Evolutionary conservation across 768 basidiomycete genomes (phyloP).

Genomic region (Holtermanniella nyarrowii): DNA sequence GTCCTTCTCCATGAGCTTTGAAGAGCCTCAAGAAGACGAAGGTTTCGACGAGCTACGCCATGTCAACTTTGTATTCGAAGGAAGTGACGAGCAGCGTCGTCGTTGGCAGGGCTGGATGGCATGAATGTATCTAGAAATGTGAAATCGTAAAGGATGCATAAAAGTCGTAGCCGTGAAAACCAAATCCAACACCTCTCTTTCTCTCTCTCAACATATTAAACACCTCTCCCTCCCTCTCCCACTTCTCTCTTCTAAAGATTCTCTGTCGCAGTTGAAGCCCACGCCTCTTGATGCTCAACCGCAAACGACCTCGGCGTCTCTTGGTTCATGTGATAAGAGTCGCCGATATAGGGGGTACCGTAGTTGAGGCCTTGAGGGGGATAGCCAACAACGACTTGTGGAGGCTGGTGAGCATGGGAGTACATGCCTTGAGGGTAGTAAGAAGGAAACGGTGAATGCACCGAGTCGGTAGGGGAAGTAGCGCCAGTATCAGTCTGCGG

Average conservation of each 20-base stretch:
- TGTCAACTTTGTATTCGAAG: conserved; percentile 72
- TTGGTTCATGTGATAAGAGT: not conserved
- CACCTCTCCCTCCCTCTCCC: no score
- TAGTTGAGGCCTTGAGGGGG: not conserved
- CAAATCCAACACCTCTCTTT: no score
- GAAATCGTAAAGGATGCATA: no score
- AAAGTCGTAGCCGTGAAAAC: no score
- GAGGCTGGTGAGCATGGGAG: not conserved
- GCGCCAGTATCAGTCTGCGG: not conserved
- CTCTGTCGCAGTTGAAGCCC: not conserved
- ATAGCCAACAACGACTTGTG: not conserved
- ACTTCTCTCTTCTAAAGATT: no score
- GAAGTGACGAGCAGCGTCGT: conserved; percentile 57
- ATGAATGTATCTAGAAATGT: no score
- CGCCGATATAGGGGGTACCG: not conserved
- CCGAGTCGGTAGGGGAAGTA: not conserved
- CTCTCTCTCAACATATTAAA: no score
- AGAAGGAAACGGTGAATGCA: not conserved
- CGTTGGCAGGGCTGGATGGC: conserved; percentile 74
- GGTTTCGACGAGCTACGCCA: conserved; percentile 67
- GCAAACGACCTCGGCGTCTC: not conserved
- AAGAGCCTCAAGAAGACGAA: conserved; percentile 58
- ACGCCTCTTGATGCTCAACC: not conserved
- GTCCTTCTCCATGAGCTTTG: conserved; percentile 34
- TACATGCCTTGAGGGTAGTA: not conserved